These are phyloP conservation scores for Xylariales sp. DNA, from an alignment of 2,329 filamentous ascomycete species.

Conservation along the genomic window DNA sequence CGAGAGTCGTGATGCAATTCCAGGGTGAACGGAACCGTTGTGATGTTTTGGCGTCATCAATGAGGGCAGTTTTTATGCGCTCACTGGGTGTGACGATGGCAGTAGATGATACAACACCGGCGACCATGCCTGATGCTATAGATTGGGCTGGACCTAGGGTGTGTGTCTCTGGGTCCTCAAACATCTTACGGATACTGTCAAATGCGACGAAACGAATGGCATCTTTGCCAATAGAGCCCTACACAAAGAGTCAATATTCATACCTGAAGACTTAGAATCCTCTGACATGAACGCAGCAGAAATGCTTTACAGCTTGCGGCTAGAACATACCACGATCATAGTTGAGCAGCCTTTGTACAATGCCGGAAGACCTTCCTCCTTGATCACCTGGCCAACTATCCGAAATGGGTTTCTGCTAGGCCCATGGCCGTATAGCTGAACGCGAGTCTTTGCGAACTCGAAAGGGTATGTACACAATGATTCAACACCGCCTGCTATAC, in stretches of 20 bases:
- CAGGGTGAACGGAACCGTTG: conserved; percentile 40
- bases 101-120: conserved; percentile 52
- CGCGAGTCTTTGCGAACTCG: conserved; percentile 60
- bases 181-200: conserved; percentile 54
- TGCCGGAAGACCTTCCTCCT: conserved; percentile 49
- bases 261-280: too few species aligned
- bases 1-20: conserved; percentile 46
- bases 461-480: conserved; percentile 47
- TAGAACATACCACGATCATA: conserved; percentile 44
- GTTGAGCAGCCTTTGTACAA: conserved; percentile 54
- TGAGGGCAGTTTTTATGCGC: conserved; percentile 59
- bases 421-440: conserved; percentile 42
- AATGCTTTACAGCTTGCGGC: too few species aligned
- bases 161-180: conserved; percentile 45
- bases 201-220: conserved; percentile 60
- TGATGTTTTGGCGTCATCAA: conserved; percentile 47
- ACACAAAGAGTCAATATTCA: neutral
- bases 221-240: conserved; percentile 57
- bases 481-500: conserved; percentile 27
- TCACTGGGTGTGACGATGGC: conserved; percentile 58
- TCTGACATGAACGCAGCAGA: too few species aligned
- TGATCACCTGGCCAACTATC: conserved; percentile 50
- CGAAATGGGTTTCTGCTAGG: conserved; percentile 48
- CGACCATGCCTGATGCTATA: conserved; percentile 53
- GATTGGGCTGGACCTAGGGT: conserved; percentile 50